Evolutionary conservation across 768 basidiomycete genomes (phyloP), one percentile per base, ranked within the genome.

Genomic region (Rhizopogon rudus): DNA sequence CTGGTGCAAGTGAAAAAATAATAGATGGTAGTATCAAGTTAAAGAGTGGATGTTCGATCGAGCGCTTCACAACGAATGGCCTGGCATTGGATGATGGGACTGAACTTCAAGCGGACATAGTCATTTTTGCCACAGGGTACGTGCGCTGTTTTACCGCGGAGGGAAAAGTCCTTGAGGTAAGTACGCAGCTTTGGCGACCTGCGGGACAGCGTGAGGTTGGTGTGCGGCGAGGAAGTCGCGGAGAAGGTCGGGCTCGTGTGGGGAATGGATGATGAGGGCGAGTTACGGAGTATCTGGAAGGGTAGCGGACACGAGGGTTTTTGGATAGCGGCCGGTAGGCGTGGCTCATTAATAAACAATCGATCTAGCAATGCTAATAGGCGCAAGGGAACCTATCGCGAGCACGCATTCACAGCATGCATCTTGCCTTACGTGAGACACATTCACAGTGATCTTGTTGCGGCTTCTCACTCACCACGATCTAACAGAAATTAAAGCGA

Each of bases 251-350:
- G 78, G 52, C 73, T 76, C n/a, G 66, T 87, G 13, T 83, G 86
- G 88, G 81, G 87, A 39, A 61, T 89, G 54, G 77, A 86, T 64
- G 68, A 72, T 40, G 84, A 91, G 68, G 84, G 86, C 2, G 85
- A 88, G 63, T 61, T 83, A 25, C 71, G 76, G 17, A 80, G 80
- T 0, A 63, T 62, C 13, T 71, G 66, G 67, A 70, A 65, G 55
- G 63, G 63, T 43, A 70, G 62, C 0, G 67, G 65, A 6, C 61
- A 72, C 55, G 62, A 77, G 20, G 77, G 78, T 45, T 51, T 71
- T 33, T 71, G 69, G 64, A 52, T 68, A 33, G 64, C 60, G 41
- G 55, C 63, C 61, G 58, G 68, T 59, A 45, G 48, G 64, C 52
- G 17, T 12, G 10, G 12, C 43, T 54, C 41, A 52, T 45, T 58